A percentile compares a stretch with the other conserved stretches of the same genome.
Evolutionary conservation across 2,329 filamentous ascomycete species (phyloP).

Genomic region (Penicillium hesseltinei): DNA sequence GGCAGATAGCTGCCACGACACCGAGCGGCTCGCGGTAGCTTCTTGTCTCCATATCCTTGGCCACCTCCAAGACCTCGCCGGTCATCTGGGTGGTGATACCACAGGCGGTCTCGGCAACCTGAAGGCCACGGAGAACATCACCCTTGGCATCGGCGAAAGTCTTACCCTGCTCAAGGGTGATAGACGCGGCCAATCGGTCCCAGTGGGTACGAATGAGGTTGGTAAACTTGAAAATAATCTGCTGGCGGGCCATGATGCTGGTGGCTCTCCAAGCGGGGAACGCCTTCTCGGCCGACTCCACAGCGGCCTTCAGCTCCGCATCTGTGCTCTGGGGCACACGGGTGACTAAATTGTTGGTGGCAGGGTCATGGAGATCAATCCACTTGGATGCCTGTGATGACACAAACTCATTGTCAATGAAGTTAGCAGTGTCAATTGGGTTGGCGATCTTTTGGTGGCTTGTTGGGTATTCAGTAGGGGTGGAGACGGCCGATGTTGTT

Average conservation of each 20-base stretch:
- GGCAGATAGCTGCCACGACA: conserved; percentile 64
- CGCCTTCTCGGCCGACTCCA: conserved; percentile 61
- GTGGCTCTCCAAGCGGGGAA: conserved; percentile 62
- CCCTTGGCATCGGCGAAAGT: conserved; percentile 66
- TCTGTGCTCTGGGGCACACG: conserved; percentile 65
- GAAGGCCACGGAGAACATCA: conserved; percentile 64
- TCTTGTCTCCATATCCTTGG: conserved; percentile 67
- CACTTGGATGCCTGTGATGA: conserved; percentile 58
- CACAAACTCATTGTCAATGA: conserved; percentile 63
- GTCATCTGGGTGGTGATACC: conserved; percentile 65
- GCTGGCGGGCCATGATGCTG: conserved; percentile 59
- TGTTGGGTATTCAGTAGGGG: conserved; percentile 55
- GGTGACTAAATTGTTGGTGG: conserved; percentile 66
- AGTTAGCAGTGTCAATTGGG: conserved; percentile 60
- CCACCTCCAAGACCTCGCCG: conserved; percentile 67
- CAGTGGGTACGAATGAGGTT: conserved; percentile 63
- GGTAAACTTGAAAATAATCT: conserved; percentile 67
- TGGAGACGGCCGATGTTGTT: conserved; percentile 50
- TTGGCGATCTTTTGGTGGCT: conserved; percentile 55
- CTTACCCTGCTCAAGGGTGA: conserved; percentile 67
- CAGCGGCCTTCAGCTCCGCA: conserved; percentile 60
- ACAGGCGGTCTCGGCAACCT: conserved; percentile 66
- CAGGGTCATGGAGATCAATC: conserved; percentile 64
- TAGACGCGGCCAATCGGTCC: conserved; percentile 64
- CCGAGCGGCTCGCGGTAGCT: conserved; percentile 65